Evolutionary conservation across 1,284 basidiomycete species (phyloP).

Genomic region (Pyrrhoderma lamaoense): DNA sequence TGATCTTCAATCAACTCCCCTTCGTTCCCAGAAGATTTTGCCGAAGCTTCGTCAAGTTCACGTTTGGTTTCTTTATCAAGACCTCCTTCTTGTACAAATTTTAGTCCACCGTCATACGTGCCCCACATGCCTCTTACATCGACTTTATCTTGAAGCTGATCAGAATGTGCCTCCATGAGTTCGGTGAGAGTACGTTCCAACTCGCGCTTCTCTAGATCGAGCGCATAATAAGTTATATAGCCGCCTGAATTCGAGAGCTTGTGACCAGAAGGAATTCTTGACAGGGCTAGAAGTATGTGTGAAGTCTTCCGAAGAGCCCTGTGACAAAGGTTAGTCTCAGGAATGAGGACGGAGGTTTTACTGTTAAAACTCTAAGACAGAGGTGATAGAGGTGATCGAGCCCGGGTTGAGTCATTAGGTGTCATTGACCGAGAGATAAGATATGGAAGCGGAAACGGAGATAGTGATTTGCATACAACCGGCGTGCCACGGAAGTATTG

Average conservation of each 20-base stretch:
- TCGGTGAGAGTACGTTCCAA: slow-evolving; percentile 74
- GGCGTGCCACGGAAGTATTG: slow-evolving; percentile 7
- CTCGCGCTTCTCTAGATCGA: slow-evolving; percentile 87
- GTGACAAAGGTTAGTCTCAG: slow-evolving; percentile 13
- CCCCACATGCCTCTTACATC: slow-evolving; percentile 80
- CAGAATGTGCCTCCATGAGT: slow-evolving; percentile 61
- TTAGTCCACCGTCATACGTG: slow-evolving; percentile 80
- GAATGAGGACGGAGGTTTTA: background rate
- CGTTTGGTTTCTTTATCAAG: slow-evolving; percentile 24
- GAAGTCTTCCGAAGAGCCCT: slow-evolving; percentile 90
- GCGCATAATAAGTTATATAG: slow-evolving; percentile 76
- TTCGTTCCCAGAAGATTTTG: background rate
- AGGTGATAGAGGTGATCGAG: background rate
- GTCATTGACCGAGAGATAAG: slow-evolving; percentile 14
- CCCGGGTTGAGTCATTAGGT: too few species aligned
- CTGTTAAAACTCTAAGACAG: background rate
- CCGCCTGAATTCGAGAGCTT: slow-evolving; percentile 25
- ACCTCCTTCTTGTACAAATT: slow-evolving; percentile 56
- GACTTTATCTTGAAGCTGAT: slow-evolving; percentile 62
- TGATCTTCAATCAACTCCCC: background rate
- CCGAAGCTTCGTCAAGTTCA: background rate
- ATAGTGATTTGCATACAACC: background rate
- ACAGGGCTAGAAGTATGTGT: slow-evolving; percentile 73
- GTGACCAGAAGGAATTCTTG: slow-evolving; percentile 32
- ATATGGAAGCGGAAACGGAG: slow-evolving; percentile 13